phyloP scores from a whole-genome alignment of 1,284 basidiomycete species.

The Phellinidium pouzarii region DNA sequence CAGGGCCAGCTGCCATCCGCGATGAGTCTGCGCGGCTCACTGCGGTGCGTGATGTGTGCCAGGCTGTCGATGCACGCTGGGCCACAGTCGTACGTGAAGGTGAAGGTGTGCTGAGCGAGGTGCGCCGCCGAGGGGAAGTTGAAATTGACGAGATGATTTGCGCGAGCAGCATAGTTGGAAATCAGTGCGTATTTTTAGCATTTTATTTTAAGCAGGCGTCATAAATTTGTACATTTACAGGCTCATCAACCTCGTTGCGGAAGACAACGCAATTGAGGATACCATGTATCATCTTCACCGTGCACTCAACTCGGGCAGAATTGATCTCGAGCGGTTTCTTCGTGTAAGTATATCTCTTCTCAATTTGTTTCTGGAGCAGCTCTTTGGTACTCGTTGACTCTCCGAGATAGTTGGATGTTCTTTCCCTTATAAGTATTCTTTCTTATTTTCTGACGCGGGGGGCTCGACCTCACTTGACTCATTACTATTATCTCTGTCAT shows the following conservation, averaged over 20 bases:
- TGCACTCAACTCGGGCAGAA: conserved; percentile 85
- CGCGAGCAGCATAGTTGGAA: conserved; percentile 90
- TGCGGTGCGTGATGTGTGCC: conserved; percentile 92
- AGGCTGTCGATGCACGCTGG: conserved; percentile 65
- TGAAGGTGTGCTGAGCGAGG: conserved; percentile 60
- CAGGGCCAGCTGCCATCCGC: conserved; percentile 85
- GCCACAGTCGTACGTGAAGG: conserved; percentile 55
- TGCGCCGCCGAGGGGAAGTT: conserved; percentile 70
- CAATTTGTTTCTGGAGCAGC: too few species aligned
- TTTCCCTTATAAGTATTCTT: too few species aligned
- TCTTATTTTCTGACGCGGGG: too few species aligned
- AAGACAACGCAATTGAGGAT: conserved; percentile 97
- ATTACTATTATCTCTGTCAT: too few species aligned
- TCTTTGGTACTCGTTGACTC: too few species aligned
- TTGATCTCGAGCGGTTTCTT: conserved; percentile 89
- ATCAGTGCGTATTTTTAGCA: conserved; percentile 66
- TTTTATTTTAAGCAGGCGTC: conserved; percentile 15
- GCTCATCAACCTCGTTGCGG: conserved; percentile 91
- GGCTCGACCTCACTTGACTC: too few species aligned
- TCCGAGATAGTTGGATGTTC: too few species aligned
- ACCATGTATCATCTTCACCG: conserved; percentile 96
- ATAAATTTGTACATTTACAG: conserved; percentile 35
- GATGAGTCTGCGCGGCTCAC: conserved; percentile 96
- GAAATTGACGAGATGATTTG: conserved; percentile 93
- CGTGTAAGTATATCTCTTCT: too few species aligned